A percentile compares a stretch with the other conserved stretches of the same genome.
These are phyloP conservation scores for Diaporthe ilicicola DNA, from an alignment of 2,329 filamentous ascomycete species.

Conservation along the genomic window DNA sequence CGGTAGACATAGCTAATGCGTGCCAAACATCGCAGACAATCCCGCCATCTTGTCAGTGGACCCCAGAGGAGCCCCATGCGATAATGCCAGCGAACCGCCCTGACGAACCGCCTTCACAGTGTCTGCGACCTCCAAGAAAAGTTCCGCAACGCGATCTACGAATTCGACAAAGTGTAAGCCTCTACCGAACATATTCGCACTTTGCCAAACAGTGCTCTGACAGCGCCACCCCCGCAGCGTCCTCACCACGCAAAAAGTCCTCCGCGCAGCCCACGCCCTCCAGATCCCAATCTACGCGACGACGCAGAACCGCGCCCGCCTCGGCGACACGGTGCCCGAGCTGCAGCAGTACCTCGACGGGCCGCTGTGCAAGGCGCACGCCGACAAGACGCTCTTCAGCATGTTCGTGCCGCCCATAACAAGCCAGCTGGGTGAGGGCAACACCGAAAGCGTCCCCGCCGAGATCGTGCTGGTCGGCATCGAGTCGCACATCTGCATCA, in stretches of 20 bases:
- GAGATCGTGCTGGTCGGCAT: conserved; percentile 87
- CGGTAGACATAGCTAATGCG: conserved; percentile 25
- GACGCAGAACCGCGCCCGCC: conserved; percentile 81
- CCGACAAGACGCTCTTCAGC: conserved; percentile 90
- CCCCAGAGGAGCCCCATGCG: neutral
- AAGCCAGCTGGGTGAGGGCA: conserved; percentile 42
- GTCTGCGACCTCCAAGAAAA: conserved; percentile 96
- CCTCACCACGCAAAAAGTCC: conserved; percentile 73
- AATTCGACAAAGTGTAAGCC: conserved; percentile 81
- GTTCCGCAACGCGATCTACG: conserved; percentile 83
- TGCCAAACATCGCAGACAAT: conserved; percentile 48
- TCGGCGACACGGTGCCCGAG: conserved; percentile 82
- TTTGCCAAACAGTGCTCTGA: neutral
- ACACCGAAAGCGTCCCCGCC: conserved; percentile 40
- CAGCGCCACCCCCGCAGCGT: conserved; percentile 54
- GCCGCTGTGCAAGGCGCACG: conserved; percentile 55
- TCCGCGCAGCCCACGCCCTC: conserved; percentile 70
- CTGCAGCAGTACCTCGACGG: conserved; percentile 64
- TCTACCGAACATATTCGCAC: neutral
- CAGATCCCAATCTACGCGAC: conserved; percentile 84
- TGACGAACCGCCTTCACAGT: conserved; percentile 53
- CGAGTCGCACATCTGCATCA: conserved; percentile 93
- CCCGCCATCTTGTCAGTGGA: conserved; percentile 59
- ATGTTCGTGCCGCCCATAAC: conserved; percentile 81
- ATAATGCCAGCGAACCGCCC: neutral